A percentile compares a stretch with the other conserved stretches of the same genome.
Evolutionary conservation across 768 basidiomycete species (phyloP).

Genomic region (Pleurotus tuoliensis): DNA sequence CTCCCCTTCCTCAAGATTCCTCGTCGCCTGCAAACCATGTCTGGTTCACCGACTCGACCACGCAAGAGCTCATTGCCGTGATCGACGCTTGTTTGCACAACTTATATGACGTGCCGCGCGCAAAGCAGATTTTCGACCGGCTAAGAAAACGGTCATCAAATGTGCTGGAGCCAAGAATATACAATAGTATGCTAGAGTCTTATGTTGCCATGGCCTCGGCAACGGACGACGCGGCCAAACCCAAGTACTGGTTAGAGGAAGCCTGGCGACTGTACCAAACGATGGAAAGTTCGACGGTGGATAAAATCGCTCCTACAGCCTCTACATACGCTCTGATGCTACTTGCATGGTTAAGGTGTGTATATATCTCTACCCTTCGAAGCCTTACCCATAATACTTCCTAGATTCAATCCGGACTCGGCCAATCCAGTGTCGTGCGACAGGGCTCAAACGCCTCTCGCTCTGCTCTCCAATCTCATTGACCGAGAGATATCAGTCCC

Average conservation of each 20-base stretch:
- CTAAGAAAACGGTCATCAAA: slow-evolving; percentile 36
- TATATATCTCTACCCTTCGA: neutral
- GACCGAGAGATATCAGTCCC: slow-evolving; percentile 46
- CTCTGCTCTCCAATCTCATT: slow-evolving; percentile 42
- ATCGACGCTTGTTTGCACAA: slow-evolving; percentile 83
- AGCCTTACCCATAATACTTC: neutral
- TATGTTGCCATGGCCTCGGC: slow-evolving; percentile 55
- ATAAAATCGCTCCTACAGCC: slow-evolving; percentile 46
- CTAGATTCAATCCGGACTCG: slow-evolving; percentile 37
- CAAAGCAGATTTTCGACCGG: slow-evolving; percentile 66
- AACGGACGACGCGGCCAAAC: slow-evolving; percentile 38
- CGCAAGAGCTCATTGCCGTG: slow-evolving; percentile 69
- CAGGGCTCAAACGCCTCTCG: slow-evolving; percentile 19
- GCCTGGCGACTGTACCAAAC: slow-evolving; percentile 56
- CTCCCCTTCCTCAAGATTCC: slow-evolving; percentile 55
- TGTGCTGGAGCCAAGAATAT: slow-evolving; percentile 43
- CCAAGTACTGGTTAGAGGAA: slow-evolving; percentile 55
- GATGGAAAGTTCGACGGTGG: slow-evolving; percentile 41
- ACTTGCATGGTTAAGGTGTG: slow-evolving; percentile 51
- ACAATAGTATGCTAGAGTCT: slow-evolving; percentile 65
- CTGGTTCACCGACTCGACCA: slow-evolving; percentile 61
- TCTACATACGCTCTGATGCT: slow-evolving; percentile 71
- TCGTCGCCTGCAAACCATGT: slow-evolving; percentile 36
- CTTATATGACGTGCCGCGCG: slow-evolving; percentile 72
- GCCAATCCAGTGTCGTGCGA: slow-evolving; percentile 14